These are phyloP conservation scores for Hyphopichia fennica DNA, from an alignment of 1,139 yeast species.

Conservation along the genomic window DNA sequence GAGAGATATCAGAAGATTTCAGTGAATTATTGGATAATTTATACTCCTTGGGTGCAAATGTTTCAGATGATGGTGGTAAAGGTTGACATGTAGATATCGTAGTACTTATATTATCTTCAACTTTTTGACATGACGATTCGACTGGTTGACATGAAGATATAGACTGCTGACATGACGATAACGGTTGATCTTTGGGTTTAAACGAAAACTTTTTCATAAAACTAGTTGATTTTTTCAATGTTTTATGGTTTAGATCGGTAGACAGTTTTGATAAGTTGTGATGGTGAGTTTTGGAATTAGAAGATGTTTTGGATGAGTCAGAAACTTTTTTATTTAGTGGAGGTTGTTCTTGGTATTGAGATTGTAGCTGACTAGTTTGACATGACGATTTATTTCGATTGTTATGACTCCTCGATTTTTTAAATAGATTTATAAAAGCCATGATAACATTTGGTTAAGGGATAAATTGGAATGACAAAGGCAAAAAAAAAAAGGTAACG, in stretches of 20 bases:
- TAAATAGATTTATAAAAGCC: neutral
- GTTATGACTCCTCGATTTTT: neutral
- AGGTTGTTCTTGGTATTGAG: neutral
- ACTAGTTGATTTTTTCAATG: conserved; percentile 1
- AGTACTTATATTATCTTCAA: too few species aligned
- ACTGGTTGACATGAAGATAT: neutral
- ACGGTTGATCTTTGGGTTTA: neutral
- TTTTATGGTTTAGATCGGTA: neutral
- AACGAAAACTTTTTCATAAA: neutral
- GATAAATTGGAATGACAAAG: neutral
- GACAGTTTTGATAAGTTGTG: neutral
- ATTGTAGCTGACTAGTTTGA: neutral
- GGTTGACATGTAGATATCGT: neutral
- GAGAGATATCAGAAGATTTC: neutral
- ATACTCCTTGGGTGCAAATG: neutral
- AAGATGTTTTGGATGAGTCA: neutral
- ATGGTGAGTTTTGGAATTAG: neutral
- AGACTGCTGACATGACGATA: too few species aligned
- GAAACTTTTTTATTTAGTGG: neutral
- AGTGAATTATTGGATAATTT: too few species aligned
- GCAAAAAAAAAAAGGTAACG: neutral
- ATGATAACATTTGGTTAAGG: neutral
- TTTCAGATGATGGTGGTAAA: neutral
- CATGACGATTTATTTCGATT: neutral
- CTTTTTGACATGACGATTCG: neutral